Conservation (phyloP, 306 rosid species). For the Ziziphus jujuba region DNA sequence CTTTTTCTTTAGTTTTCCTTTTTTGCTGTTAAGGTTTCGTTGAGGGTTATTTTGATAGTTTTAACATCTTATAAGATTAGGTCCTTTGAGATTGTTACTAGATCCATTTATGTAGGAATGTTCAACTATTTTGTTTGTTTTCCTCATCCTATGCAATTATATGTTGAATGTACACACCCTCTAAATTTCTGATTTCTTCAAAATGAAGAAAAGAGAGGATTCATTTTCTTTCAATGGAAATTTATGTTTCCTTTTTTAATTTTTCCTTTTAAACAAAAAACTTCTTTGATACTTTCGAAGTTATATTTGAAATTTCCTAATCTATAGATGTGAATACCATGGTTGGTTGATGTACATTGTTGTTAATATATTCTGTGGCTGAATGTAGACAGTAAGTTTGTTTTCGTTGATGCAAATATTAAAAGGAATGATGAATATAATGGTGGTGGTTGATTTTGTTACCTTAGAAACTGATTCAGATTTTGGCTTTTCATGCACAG, state of each 20-base stretch:
- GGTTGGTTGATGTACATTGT: too few species aligned
- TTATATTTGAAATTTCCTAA: too few species aligned
- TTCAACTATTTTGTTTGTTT: background rate
- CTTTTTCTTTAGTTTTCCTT: background rate
- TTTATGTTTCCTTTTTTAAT: too few species aligned
- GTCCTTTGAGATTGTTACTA: background rate
- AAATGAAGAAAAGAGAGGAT: too few species aligned
- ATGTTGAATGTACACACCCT: too few species aligned
- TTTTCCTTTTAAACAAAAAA: too few species aligned
- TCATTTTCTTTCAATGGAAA: too few species aligned
- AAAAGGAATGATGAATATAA: background rate
- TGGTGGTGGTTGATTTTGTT: background rate
- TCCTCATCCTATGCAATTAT: background rate
- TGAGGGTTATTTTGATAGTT: background rate
- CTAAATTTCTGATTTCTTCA: too few species aligned
- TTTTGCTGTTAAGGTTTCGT: background rate
- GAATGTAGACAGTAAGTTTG: too few species aligned
- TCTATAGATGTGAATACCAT: too few species aligned
- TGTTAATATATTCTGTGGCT: too few species aligned
- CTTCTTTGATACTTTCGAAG: too few species aligned
- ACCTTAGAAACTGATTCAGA: background rate
- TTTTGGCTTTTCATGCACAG: conserved; percentile 39
- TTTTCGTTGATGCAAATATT: background rate
- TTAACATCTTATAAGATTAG: background rate
- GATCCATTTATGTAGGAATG: background rate